Evolutionary conservation across 768 basidiomycete genomes (phyloP).

Genomic region (Xerocomellus intermedius): DNA sequence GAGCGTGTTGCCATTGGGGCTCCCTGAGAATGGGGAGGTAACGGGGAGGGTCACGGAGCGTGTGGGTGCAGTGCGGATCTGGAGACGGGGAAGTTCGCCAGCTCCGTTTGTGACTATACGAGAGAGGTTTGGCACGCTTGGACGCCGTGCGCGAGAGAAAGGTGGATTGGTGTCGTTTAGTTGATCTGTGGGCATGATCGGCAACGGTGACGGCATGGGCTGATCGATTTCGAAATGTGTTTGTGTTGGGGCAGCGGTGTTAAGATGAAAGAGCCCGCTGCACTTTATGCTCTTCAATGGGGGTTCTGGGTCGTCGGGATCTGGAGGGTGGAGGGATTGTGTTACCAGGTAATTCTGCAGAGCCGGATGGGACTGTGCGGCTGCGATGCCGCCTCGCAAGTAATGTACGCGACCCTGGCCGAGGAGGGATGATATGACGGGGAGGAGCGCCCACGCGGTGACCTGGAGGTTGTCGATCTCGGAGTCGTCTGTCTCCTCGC

Average conservation of each 20-base stretch:
- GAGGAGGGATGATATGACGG: slow-evolving; percentile 59
- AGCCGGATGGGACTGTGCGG: slow-evolving; percentile 56
- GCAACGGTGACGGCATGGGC: slow-evolving; percentile 48
- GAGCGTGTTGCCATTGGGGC: slow-evolving; percentile 20
- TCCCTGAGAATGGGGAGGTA: slow-evolving; percentile 23
- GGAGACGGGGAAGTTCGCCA: slow-evolving; percentile 55
- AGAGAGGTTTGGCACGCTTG: slow-evolving; percentile 62
- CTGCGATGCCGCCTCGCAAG: slow-evolving; percentile 68
- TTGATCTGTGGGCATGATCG: slow-evolving; percentile 51
- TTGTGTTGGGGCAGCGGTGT: slow-evolving; percentile 53
- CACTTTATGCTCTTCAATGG: slow-evolving; percentile 32
- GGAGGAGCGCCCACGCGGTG: slow-evolving; percentile 70
- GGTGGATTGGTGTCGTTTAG: slow-evolving; percentile 49
- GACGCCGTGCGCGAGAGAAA: slow-evolving; percentile 56
- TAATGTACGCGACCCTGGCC: slow-evolving; percentile 58
- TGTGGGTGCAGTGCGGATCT: slow-evolving; percentile 55
- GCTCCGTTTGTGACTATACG: slow-evolving; percentile 58
- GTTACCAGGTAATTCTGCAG: slow-evolving; percentile 50
- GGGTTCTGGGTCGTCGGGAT: slow-evolving; percentile 14
- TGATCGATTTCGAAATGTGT: slow-evolving; percentile 62
- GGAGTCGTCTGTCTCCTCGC: slow-evolving; percentile 71
- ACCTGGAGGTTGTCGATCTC: slow-evolving; percentile 54
- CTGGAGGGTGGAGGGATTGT: slow-evolving; percentile 14
- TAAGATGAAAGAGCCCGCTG: slow-evolving; percentile 65
- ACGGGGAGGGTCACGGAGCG: slow-evolving; percentile 63